Percentiles rank a stretch among this genome's conserved stretches.
phyloP scores from a whole-genome alignment of 2,329 filamentous ascomycete genomes.

The Penicillium digitatum region DNA sequence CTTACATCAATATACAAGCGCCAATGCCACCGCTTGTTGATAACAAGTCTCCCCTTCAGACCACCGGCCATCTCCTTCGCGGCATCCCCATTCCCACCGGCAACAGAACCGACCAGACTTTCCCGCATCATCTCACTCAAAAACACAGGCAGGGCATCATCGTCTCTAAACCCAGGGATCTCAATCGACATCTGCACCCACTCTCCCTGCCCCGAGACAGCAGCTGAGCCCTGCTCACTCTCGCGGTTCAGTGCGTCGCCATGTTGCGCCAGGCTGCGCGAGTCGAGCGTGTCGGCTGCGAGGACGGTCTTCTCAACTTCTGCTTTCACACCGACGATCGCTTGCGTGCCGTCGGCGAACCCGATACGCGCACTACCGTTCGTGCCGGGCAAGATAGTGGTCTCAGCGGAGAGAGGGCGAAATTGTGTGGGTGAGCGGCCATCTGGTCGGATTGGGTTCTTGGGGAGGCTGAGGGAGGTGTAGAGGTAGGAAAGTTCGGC shows the following conservation, averaged over 20 bases:
- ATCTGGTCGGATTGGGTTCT: constrained; percentile 76
- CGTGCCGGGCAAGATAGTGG: constrained; percentile 78
- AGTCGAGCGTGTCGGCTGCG: constrained; percentile 34
- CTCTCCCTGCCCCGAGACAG: constrained; percentile 49
- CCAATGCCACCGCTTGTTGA: constrained; percentile 94
- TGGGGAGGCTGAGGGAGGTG: constrained; percentile 75
- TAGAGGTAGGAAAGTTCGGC: constrained; percentile 96
- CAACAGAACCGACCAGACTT: constrained; percentile 67
- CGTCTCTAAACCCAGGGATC: constrained; percentile 84
- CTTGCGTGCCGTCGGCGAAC: constrained; percentile 92
- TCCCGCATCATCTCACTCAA: constrained; percentile 84
- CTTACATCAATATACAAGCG: constrained; percentile 85
- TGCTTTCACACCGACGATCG: constrained; percentile 90
- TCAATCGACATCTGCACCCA: constrained; percentile 93
- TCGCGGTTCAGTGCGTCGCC: constrained; percentile 24
- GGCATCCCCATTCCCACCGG: constrained; percentile 67
- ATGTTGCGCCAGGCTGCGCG: constrained; percentile 41
- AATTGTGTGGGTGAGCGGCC: constrained; percentile 79
- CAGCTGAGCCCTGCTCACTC: constrained; percentile 26
- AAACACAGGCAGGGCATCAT: constrained; percentile 85
- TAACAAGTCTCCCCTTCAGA: constrained; percentile 67
- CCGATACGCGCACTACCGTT: constrained; percentile 93
- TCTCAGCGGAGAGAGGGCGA: constrained; percentile 84
- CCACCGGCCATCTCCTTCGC: constrained; percentile 60
- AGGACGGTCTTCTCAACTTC: constrained; percentile 73